A percentile compares a stretch with the other conserved stretches of the same genome.
Conservation (phyloP, 2,329 filamentous ascomycete species). For the Cercospora citrullina region DNA sequence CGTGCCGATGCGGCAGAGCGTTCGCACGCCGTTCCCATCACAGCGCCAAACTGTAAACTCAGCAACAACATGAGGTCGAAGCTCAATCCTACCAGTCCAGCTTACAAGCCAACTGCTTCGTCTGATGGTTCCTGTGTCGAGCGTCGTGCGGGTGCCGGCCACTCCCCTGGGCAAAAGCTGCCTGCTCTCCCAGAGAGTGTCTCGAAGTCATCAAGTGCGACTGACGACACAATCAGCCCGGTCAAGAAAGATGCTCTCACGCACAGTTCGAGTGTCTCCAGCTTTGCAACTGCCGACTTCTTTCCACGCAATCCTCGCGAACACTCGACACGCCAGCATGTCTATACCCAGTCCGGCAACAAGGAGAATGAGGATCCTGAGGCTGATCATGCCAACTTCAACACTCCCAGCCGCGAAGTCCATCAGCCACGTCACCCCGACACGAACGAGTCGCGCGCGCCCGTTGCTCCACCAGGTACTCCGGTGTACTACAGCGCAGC, state of each 20-base stretch:
- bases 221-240: slow-evolving; percentile 30
- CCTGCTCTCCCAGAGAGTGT: slow-evolving; percentile 11
- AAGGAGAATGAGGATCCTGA: slow-evolving; percentile 6
- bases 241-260: slow-evolving; percentile 29
- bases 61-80: slow-evolving; percentile 32
- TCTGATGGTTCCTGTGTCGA: slow-evolving; percentile 5
- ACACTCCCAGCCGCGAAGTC: slow-evolving; percentile 4
- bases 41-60: slow-evolving; percentile 33
- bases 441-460: slow-evolving; percentile 22
- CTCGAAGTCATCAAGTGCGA: slow-evolving; percentile 16
- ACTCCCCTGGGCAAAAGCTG: slow-evolving; percentile 26
- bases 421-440: slow-evolving; percentile 6
- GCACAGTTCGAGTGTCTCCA: slow-evolving; percentile 40
- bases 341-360: slow-evolving; percentile 33
- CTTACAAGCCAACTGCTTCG: slow-evolving; percentile 37
- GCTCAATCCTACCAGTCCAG: slow-evolving; percentile 43
- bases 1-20: slow-evolving; percentile 25
- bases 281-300: slow-evolving; percentile 43
- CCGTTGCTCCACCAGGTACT: slow-evolving; percentile 33
- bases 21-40: slow-evolving; percentile 40
- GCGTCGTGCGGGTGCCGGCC: slow-evolving; percentile 18
- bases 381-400: slow-evolving; percentile 4
- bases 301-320: slow-evolving; percentile 42
- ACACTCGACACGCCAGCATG: slow-evolving; percentile 39
- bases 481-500: slow-evolving; percentile 26